Evolutionary conservation across 2,329 filamentous ascomycete species (phyloP).

Genomic region (Ambrosiella xylebori): DNA sequence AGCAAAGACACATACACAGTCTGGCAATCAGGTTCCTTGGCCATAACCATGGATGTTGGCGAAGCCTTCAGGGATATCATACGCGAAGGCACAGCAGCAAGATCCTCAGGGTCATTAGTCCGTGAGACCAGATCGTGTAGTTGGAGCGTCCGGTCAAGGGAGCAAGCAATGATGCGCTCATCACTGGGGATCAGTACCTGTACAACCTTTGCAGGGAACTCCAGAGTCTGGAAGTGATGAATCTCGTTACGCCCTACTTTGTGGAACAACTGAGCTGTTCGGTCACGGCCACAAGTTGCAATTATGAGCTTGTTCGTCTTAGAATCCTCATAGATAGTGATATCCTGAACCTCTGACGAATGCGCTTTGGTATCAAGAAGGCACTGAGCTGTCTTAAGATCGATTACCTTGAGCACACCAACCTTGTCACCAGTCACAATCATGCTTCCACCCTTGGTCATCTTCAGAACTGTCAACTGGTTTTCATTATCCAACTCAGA

Average conservation of each 20-base stretch:
- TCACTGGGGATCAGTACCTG: conserved; percentile 57
- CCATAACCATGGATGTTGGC: conserved; percentile 65
- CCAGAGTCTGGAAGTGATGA: conserved; percentile 76
- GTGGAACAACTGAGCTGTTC: conserved; percentile 82
- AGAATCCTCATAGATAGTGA: conserved; percentile 48
- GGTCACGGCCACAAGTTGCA: conserved; percentile 71
- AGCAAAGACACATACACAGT: conserved; percentile 39
- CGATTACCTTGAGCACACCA: conserved; percentile 60
- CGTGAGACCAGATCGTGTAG: conserved; percentile 61
- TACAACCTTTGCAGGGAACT: conserved; percentile 76
- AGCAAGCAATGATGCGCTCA: conserved; percentile 67
- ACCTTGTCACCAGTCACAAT: conserved; percentile 75
- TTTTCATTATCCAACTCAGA: conserved; percentile 37
- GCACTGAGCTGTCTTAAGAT: conserved; percentile 42
- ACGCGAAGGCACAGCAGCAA: conserved; percentile 61
- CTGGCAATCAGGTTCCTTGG: conserved; percentile 37
- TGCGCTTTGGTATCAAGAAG: conserved; percentile 69
- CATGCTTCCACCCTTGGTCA: conserved; percentile 43
- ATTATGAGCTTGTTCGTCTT: conserved; percentile 43
- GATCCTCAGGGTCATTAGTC: conserved; percentile 42
- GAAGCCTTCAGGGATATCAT: conserved; percentile 73
- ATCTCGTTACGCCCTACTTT: conserved; percentile 32
- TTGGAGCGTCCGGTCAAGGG: conserved; percentile 72
- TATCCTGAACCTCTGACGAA: conserved; percentile 65
- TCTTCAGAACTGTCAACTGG: conserved; percentile 41